Evolutionary conservation across 2,329 filamentous ascomycete species (phyloP).

Genomic region (Paracoccidioides lutzii): DNA sequence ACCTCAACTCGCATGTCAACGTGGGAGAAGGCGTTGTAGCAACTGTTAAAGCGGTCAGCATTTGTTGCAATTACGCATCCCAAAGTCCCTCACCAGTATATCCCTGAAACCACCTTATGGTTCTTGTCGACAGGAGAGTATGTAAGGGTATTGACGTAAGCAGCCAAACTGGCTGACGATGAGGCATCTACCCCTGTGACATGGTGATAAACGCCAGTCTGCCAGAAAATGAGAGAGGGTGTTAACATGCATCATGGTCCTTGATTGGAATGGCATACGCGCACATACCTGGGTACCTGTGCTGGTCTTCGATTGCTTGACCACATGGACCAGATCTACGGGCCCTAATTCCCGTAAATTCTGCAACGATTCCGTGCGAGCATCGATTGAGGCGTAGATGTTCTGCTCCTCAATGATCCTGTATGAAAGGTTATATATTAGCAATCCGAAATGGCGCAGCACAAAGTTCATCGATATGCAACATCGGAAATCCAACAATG

Average conservation of each 20-base stretch:
- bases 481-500: neutral
- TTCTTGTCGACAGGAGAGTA: conserved; percentile 75
- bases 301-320: conserved; percentile 58
- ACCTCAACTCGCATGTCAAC: conserved; percentile 98
- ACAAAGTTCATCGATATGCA: neutral
- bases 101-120: conserved; percentile 81
- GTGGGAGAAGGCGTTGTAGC: conserved; percentile 98
- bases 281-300: conserved; percentile 41
- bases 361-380: conserved; percentile 77
- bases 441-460: neutral
- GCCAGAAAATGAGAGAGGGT: conserved; percentile 4
- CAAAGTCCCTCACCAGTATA: conserved; percentile 63
- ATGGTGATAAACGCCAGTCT: conserved; percentile 95
- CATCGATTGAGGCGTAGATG: conserved; percentile 72
- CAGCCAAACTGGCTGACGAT: conserved; percentile 88
- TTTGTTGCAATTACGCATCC: neutral
- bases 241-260: neutral
- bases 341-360: conserved; percentile 85
- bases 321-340: conserved; percentile 86
- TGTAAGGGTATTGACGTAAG: conserved; percentile 95
- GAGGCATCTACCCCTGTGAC: conserved; percentile 95
- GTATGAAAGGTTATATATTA: neutral
- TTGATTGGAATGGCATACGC: neutral
- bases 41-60: conserved; percentile 36
- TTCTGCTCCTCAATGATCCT: conserved; percentile 91